A percentile compares a stretch with the other conserved stretches of the same genome.
Conservation (phyloP, 345 rosid genomes). For the Eucalyptus victrix region DNA sequence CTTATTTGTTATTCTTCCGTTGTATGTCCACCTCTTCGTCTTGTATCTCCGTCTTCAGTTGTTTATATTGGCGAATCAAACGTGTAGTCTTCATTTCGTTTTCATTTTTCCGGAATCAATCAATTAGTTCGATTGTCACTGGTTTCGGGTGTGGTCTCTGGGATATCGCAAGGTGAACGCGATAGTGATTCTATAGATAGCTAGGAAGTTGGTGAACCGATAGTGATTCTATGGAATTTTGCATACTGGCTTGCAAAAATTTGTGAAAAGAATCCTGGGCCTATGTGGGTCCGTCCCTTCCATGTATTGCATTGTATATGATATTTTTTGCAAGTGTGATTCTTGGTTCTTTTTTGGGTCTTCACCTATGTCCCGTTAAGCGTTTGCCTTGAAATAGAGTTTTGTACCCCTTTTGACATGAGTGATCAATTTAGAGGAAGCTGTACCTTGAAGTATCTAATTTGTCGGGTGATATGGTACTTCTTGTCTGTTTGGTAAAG, state of each 20-base stretch:
- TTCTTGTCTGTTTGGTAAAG: not conserved
- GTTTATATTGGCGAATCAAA: not conserved
- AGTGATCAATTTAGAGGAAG: not conserved
- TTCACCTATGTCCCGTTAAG: not conserved
- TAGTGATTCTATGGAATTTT: not conserved
- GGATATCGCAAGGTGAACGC: not conserved
- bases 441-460: not conserved
- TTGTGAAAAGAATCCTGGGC: not conserved
- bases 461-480: not conserved
- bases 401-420: not conserved
- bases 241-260: not conserved
- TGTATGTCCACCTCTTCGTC: not conserved
- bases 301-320: not conserved
- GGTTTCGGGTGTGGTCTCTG: not conserved
- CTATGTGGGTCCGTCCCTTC: not conserved
- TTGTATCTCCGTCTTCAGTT: not conserved
- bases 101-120: not conserved
- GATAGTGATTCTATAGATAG: not conserved
- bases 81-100: not conserved
- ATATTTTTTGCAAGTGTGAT: not conserved
- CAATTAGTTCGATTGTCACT: not conserved
- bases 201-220: not conserved
- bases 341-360: not conserved
- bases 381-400: not conserved
- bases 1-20: not conserved